phyloP scores from a whole-genome alignment of 345 rosid genomes.

The Gossypium rotundifolium region DNA sequence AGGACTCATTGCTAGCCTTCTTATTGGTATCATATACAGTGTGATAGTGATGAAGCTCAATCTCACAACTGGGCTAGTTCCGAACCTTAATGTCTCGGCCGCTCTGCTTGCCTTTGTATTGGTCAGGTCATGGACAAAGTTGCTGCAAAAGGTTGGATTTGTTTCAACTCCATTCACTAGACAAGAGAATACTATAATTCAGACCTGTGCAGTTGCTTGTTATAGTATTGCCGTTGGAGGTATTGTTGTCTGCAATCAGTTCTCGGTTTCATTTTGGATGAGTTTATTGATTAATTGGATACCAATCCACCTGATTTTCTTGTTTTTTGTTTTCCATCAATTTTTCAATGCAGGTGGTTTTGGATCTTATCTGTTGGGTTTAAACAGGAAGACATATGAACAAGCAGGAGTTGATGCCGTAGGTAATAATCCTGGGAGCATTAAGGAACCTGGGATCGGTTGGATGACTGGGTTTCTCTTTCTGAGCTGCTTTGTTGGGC shows the following conservation, averaged over 20 bases:
- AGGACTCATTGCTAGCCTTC: conserved; percentile 59
- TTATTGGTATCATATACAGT: conserved; percentile 76
- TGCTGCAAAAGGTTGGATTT: conserved; percentile 68
- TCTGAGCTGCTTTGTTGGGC: conserved; percentile 70
- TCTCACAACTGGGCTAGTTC: conserved; percentile 89
- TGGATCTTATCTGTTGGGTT: conserved; percentile 82
- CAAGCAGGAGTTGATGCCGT: conserved; percentile 52
- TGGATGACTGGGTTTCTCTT: conserved; percentile 91
- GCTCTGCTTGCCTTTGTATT: conserved; percentile 80
- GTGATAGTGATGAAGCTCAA: conserved; percentile 83
- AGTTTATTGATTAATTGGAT: neutral
- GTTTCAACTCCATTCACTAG: conserved; percentile 67
- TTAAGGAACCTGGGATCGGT: conserved; percentile 76
- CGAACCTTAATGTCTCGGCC: conserved; percentile 93
- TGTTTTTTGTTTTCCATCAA: neutral
- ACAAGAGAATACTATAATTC: conserved; percentile 88
- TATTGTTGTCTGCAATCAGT: conserved; percentile 14
- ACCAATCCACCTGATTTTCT: neutral
- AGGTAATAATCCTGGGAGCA: conserved; percentile 63
- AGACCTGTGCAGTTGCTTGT: conserved; percentile 94
- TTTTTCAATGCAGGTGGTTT: conserved; percentile 61
- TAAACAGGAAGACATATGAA: conserved; percentile 62
- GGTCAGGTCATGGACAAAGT: conserved; percentile 70
- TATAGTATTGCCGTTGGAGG: conserved; percentile 92
- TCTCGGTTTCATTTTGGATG: neutral